Conservation (phyloP, 352 stramenopile genomes). For the Globisporangium middletonii region DNA sequence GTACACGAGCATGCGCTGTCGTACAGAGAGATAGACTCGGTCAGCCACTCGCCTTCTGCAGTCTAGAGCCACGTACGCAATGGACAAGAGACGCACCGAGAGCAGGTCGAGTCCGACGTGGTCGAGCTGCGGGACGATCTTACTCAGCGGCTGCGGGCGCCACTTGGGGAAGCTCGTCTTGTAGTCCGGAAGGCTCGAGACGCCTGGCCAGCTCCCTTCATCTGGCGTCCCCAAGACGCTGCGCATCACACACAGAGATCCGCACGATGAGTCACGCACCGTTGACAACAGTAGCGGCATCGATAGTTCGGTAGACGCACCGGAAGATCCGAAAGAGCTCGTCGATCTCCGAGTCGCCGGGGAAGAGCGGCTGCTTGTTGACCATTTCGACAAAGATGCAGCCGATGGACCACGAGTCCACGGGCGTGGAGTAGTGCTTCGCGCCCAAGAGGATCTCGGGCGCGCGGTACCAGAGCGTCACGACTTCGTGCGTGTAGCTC, state of each 20-base stretch:
- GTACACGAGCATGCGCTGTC: conserved; percentile 73
- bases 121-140: conserved; percentile 85
- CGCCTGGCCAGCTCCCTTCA: conserved; percentile 95
- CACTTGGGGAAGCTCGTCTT: conserved; percentile 98
- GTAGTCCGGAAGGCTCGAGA: conserved; percentile 96
- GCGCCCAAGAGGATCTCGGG: conserved; percentile 92
- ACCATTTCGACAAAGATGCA: conserved; percentile 95
- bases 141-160: conserved; percentile 86
- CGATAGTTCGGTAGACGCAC: conserved; percentile 15
- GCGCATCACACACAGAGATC: conserved; percentile 1
- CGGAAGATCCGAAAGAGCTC: conserved; percentile 98
- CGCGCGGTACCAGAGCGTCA: conserved; percentile 95
- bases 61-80: not conserved
- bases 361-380: conserved; percentile 86
- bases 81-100: conserved; percentile 32
- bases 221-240: conserved; percentile 95
- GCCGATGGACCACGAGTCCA: conserved; percentile 92
- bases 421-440: conserved; percentile 91
- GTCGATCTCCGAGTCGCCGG: conserved; percentile 98
- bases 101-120: conserved; percentile 75
- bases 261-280: not conserved
- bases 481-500: conserved; percentile 93
- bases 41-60: no score
- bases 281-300: not conserved
- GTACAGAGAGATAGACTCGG: not conserved